Base-by-base conservation (phyloP, 345 rosid species). In the Salix purpurea region DNA sequence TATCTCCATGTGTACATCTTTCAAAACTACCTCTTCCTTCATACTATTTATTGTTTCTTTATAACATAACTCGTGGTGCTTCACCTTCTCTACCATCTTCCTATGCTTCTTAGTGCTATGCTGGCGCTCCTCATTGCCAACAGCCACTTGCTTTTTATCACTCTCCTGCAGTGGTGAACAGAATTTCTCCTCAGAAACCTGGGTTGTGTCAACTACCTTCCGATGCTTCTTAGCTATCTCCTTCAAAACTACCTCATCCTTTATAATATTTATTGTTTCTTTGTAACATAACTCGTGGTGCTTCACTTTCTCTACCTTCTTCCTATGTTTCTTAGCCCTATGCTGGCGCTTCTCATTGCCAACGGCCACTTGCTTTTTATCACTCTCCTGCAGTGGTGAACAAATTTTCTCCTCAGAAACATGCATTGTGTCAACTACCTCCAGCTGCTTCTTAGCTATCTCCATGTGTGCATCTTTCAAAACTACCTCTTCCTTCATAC, bases 301-400 rank as follows among this genome's bases (percentile, higher is more conserved):
- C 83, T 81, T 84, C 70, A 62, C 67, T 40, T 37, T 78, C 42
- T 65, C 46, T 42, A 42, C 61, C 76, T 61, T 72, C 82, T 76
- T 84, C 65, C 7, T 40, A 70, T 37, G 72, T 28, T 61, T 80
- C 76, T 75, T 62, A 65, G 65, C 69, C 54, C 37, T 46, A n/a
- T 36, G 48, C 79, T 65, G 79, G 65, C 13, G 1, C 74, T 64
- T 73, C 50, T 80, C 74, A 30, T 61, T 39, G 77, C 72, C 70
- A 65, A 75, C 46, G 37, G 23, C 21, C 50, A 71, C 69, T 42
- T 65, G 73, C 69, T 74, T 48, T 61, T 67, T 40, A 62, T 24
- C 26, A 6, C 58, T 64, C 72, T 76, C 82, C 67, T 67, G 72
- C 32, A 66, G 23, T 28, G 39, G 69, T 28, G 39, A 56, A 32